These are phyloP conservation scores for Calonectria crousiana DNA, from an alignment of 2,329 filamentous ascomycete species.

Conservation along the genomic window DNA sequence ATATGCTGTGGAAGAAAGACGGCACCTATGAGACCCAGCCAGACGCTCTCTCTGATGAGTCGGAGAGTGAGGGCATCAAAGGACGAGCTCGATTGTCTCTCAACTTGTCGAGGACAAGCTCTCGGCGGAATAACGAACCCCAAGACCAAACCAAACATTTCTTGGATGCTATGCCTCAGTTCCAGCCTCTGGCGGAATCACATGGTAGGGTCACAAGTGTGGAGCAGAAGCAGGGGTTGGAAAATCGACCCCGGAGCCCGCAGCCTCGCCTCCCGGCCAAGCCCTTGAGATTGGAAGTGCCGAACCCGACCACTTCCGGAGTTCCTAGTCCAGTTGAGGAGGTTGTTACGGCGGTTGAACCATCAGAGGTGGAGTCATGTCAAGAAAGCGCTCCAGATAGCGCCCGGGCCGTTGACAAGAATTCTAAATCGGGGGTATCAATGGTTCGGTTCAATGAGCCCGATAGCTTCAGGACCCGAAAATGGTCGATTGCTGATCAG, in stretches of 20 bases:
- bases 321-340: constrained; percentile 46
- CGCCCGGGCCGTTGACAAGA: constrained; percentile 50
- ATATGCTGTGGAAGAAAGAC: constrained; percentile 69
- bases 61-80: constrained; percentile 58
- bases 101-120: constrained; percentile 51
- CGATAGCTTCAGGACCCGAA: constrained; percentile 48
- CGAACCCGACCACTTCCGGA: constrained; percentile 54
- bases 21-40: constrained; percentile 47
- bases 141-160: constrained; percentile 57
- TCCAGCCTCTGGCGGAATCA: constrained; percentile 53
- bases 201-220: constrained; percentile 29
- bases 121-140: constrained; percentile 46
- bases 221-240: constrained; percentile 32
- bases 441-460: constrained; percentile 42
- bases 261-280: constrained; percentile 62
- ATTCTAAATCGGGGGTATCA: constrained; percentile 49
- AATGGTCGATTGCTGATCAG: constrained; percentile 66
- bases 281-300: constrained; percentile 62
- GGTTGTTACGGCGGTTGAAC: constrained; percentile 44
- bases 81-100: constrained; percentile 54
- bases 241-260: constrained; percentile 45
- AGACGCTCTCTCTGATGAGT: constrained; percentile 61
- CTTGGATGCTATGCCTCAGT: constrained; percentile 65
- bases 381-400: constrained; percentile 46
- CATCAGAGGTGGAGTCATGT: constrained; percentile 55